phyloP scores from a whole-genome alignment of 202 grass and related monocot genomes.

The Schoenoplectus triqueter region DNA sequence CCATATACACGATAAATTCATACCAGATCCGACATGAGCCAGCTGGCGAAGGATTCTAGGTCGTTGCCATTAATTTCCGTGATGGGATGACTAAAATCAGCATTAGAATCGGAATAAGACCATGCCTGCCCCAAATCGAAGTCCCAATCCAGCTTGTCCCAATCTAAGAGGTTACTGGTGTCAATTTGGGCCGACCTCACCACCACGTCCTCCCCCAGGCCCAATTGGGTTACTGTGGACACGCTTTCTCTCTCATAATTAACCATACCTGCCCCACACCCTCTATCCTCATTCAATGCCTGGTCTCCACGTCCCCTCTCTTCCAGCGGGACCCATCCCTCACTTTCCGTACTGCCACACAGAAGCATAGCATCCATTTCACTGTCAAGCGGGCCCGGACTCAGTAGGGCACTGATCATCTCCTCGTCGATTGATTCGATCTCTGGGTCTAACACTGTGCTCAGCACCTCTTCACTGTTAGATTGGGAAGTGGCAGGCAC shows the following conservation, averaged over 20 bases:
- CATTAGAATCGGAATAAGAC: constrained; percentile 9
- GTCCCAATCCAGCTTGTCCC: constrained; percentile 63
- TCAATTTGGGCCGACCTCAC: constrained; percentile 40
- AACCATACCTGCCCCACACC: not conserved
- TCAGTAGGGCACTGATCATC: constrained; percentile 32
- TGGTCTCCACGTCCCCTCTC: not conserved
- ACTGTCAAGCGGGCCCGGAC: constrained; percentile 34
- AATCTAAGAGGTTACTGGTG: constrained; percentile 52
- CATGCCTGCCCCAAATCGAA: constrained; percentile 48
- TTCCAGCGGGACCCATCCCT: not conserved
- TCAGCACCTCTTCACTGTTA: constrained; percentile 48
- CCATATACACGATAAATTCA: not conserved
- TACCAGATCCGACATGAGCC: constrained; percentile 61
- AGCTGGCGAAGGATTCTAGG: constrained; percentile 59
- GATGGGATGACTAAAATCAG: not conserved
- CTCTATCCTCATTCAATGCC: constrained; percentile 27
- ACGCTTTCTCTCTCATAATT: constrained; percentile 23
- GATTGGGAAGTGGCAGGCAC: constrained; percentile 37
- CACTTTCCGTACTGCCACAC: not conserved
- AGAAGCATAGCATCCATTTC: constrained; percentile 54
- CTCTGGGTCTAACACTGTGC: constrained; percentile 65
- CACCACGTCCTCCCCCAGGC: not conserved
- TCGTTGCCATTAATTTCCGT: constrained; percentile 36
- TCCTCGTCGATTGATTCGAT: constrained; percentile 43
- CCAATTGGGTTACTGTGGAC: not conserved